Base-by-base conservation (phyloP, 2,329 filamentous ascomycete genomes). In the Cercospora sojina region DNA sequence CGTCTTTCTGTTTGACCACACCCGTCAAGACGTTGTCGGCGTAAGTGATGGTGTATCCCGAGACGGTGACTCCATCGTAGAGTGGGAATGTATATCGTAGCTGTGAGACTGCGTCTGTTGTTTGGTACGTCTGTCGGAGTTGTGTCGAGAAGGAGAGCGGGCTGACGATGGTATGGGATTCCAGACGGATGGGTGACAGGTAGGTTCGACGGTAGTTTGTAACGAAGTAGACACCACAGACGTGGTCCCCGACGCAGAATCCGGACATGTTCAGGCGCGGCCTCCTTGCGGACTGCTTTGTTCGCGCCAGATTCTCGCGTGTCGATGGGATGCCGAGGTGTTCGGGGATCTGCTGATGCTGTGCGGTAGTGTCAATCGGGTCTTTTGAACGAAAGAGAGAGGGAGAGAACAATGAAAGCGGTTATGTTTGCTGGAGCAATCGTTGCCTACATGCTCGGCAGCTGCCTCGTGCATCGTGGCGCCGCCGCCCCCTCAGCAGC, bases 51-150 rank as follows among this genome's bases (percentile, higher is more conserved):
- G 81, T 84, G 69, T 92, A 93, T 3, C 81, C 83, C 7, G 89
- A 88, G 0, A 93, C 87, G 6, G 86, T 89, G 16, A 91, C 87
- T 9, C 90, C 90, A 73, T 91, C 88, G 69, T 89, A 91, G 0
- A 93, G 81, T 0, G 90, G 90, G 68, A 93, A 92, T 0, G 84
- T 83, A 74, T 93, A 93, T 13, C 82, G 81, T 16, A 87, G 83
- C 73, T 91, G 80, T 8, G 80, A 73, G 66, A 88, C 83, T 9
- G 79, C 75, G 2, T 76, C 72, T 1, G 72, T 59, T 1, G 82
- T 81, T 71, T 82, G 76, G 70, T 90, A 92, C 0, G 80, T 87
- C 75, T 91, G 85, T 1, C 79, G 83, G 7, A 87, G 78, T 1
- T 75, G 76, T n/a, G 85, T 86, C 3, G 80, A 79, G 8, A 83